Evolutionary conservation across 2,329 filamentous ascomycete genomes (phyloP).

Genomic region (Hypoxylon sp.): DNA sequence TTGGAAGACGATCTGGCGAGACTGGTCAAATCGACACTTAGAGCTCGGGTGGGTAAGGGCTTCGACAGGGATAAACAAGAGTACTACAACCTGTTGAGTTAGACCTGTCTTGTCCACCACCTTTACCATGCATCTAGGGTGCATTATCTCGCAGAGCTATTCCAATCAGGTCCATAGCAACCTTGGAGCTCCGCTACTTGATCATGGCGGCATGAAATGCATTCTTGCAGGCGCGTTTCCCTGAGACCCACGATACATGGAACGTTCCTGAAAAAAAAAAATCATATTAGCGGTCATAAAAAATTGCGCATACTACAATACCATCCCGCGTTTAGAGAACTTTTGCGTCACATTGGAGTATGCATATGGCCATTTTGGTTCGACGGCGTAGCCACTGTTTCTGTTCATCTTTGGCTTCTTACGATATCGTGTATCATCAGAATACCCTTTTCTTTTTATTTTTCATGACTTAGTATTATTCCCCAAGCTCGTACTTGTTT

Average conservation of each 20-base stretch:
- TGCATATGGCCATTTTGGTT: constrained; percentile 11
- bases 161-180: constrained; percentile 21
- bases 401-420: constrained; percentile 14
- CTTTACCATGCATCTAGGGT: constrained; percentile 14
- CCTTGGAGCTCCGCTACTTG: constrained; percentile 14
- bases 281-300: constrained; percentile 22
- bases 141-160: constrained; percentile 40
- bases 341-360: constrained; percentile 14
- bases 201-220: constrained; percentile 11
- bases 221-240: constrained; percentile 13
- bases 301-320: constrained; percentile 29
- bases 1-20: constrained; percentile 18
- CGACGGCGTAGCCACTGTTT: constrained; percentile 9
- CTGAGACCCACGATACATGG: constrained; percentile 28
- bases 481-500: not conserved
- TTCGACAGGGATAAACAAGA: constrained; percentile 4
- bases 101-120: constrained; percentile 3
- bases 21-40: constrained; percentile 19
- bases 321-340: constrained; percentile 17
- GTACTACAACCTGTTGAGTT: constrained; percentile 6
- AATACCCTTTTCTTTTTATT: constrained; percentile 32
- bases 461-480: constrained; percentile 15
- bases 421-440: constrained; percentile 10
- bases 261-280: constrained; percentile 17
- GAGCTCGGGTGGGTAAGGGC: constrained; percentile 26